A percentile compares a stretch with the other conserved stretches of the same genome.
Evolutionary conservation across 441 rosid genomes (phyloP).

Genomic region (Adansonia grandidieri): DNA sequence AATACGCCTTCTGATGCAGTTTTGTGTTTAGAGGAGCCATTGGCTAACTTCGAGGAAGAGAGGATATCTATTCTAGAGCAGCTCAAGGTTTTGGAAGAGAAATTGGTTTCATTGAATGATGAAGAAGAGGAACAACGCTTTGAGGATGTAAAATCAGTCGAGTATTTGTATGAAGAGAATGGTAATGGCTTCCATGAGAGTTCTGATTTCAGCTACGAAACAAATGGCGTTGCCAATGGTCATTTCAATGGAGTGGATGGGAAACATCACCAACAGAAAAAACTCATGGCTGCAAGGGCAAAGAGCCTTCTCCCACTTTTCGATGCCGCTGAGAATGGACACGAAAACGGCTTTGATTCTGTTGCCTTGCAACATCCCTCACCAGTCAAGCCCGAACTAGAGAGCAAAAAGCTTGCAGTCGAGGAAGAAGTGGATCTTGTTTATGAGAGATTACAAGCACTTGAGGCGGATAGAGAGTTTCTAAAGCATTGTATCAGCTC

Average conservation of each 20-base stretch:
- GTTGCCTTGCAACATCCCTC: constrained; percentile 34
- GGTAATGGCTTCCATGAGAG: constrained; percentile 52
- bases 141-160: constrained; percentile 45
- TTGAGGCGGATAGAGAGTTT: constrained; percentile 91
- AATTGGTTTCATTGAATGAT: constrained; percentile 51
- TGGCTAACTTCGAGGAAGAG: constrained; percentile 82
- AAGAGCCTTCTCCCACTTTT: constrained; percentile 85
- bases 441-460: constrained; percentile 83
- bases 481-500: constrained; percentile 85
- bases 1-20: constrained; percentile 79
- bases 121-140: constrained; percentile 58
- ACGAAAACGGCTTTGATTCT: constrained; percentile 45
- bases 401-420: constrained; percentile 38
- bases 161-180: constrained; percentile 40
- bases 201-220: constrained; percentile 32
- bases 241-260: constrained; percentile 63
- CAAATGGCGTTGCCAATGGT: constrained; percentile 46
- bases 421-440: constrained; percentile 87
- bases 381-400: constrained; percentile 35
- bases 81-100: constrained; percentile 84
- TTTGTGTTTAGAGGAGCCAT: constrained; percentile 70
- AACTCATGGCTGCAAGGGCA: constrained; percentile 47
- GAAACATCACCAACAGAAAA: constrained; percentile 39
- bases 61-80: constrained; percentile 82
- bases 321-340: constrained; percentile 54